Base-by-base conservation (phyloP, 495 filamentous ascomycete species). In the Aspergillus cavernicola region DNA sequence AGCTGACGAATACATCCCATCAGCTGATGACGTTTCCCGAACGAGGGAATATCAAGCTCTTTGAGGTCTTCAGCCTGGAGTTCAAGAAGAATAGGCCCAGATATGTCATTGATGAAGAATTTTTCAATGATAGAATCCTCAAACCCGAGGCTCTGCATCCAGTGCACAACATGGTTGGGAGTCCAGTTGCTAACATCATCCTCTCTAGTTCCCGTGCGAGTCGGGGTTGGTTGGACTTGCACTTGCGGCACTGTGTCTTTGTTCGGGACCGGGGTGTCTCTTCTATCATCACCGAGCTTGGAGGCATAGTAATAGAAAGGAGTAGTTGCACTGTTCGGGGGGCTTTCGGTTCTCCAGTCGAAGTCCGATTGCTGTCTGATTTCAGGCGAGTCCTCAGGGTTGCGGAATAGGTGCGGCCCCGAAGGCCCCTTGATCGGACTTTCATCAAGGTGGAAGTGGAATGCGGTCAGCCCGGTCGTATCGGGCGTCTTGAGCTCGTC, bases 61-160 rank as follows among this genome's bases (percentile, higher is more conserved):
- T 91, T 90, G n/a, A 98, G 76, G 62, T 97, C 91, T 29, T 96
- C 89, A 58, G 88, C 82, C 62, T 95, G 87, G n/a, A 98, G 73
- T 13, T 87, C 85, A 20, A 92, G 81, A 1, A 98, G 76, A 43
- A 97, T 84, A 3, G 83, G 70, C 0, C 93, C 93, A 19, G 85
- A 85, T 65, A 98, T 97, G 63, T 98, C 93, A 68, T 98, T 92
- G 56, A 80, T 76, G 50, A 88, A 77, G 58, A 98, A 97, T 60
- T 85, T 88, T 46, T 95, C 82, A n/a, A 92, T 80, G 33, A 91
- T 72, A 1, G 74, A 69, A 10, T 80, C 70, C 48, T 97, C 90
- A 57, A 89, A 82, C 6, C 86, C 85, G 1, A 77, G 71, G 40
- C 79, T 82, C 20, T 79, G 76, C 86, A 97, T 87, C 88, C 89